Conservation (phyloP, 2,329 filamentous ascomycete species). For the Claviceps sp. region DNA sequence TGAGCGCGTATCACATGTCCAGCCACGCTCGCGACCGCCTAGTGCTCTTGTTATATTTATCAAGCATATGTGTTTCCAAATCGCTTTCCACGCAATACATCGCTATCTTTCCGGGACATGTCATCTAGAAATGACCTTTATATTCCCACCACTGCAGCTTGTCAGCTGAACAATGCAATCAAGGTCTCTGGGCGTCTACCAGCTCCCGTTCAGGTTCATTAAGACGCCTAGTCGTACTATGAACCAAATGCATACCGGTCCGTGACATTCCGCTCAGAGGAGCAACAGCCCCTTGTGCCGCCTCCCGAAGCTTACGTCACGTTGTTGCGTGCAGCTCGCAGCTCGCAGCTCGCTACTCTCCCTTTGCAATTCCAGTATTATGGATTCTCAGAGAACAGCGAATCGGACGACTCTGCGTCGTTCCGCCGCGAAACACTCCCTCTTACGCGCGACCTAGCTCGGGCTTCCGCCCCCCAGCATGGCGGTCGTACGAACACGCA, state of each 20-base stretch:
- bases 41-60: neutral
- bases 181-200: neutral
- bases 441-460: neutral
- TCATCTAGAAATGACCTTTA: constrained; percentile 1
- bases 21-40: neutral
- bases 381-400: neutral
- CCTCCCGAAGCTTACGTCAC: neutral
- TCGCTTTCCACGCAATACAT: constrained; percentile 1
- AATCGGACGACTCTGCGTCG: neutral
- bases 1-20: too few relatives aligned
- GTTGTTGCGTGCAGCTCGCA: neutral
- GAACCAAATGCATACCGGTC: neutral
- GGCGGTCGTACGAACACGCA: neutral
- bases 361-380: neutral
- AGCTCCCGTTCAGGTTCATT: neutral
- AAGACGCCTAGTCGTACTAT: neutral
- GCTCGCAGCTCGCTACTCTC: neutral
- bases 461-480: neutral
- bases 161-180: neutral
- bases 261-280: neutral
- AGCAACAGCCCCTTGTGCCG: neutral
- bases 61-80: constrained; percentile 2
- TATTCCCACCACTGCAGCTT: neutral
- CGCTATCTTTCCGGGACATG: neutral
- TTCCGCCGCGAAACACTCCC: neutral